Evolutionary conservation across 2,329 filamentous ascomycete genomes (phyloP).

Genomic region (Aureobasidium sp.): DNA sequence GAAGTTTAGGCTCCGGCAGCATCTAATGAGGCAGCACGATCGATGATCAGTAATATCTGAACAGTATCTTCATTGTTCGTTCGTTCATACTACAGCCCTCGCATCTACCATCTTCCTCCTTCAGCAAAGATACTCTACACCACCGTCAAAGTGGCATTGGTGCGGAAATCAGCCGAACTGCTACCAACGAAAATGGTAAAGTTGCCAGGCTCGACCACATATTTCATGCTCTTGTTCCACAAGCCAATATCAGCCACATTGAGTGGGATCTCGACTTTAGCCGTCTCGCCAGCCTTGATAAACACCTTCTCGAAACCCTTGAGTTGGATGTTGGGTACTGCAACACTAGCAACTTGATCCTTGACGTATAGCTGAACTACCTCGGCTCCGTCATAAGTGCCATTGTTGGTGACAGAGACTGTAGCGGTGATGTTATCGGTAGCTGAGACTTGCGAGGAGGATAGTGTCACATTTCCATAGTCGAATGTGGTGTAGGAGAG

Average conservation of each 20-base stretch:
- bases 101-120: not conserved
- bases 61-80: not conserved
- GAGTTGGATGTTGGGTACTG: constrained; percentile 57
- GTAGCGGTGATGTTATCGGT: constrained; percentile 51
- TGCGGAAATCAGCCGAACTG: constrained; percentile 50
- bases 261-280: constrained; percentile 46
- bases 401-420: constrained; percentile 55
- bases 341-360: constrained; percentile 55
- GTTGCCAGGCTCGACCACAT: constrained; percentile 65
- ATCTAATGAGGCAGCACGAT: not conserved
- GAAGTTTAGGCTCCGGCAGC: not conserved
- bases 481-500: constrained; percentile 58
- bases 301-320: constrained; percentile 62
- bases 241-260: constrained; percentile 46
- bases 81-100: not conserved
- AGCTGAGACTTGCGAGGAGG: constrained; percentile 39
- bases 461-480: constrained; percentile 49
- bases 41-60: not conserved
- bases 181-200: constrained; percentile 56
- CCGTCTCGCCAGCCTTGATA: constrained; percentile 53
- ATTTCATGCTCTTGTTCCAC: constrained; percentile 57
- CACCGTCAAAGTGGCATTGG: constrained; percentile 52
- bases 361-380: constrained; percentile 63
- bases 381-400: constrained; percentile 52
- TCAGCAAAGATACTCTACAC: constrained; percentile 16